Base-by-base conservation (phyloP, 805 yeast species). In the Metschnikowia kofuensis region DNA sequence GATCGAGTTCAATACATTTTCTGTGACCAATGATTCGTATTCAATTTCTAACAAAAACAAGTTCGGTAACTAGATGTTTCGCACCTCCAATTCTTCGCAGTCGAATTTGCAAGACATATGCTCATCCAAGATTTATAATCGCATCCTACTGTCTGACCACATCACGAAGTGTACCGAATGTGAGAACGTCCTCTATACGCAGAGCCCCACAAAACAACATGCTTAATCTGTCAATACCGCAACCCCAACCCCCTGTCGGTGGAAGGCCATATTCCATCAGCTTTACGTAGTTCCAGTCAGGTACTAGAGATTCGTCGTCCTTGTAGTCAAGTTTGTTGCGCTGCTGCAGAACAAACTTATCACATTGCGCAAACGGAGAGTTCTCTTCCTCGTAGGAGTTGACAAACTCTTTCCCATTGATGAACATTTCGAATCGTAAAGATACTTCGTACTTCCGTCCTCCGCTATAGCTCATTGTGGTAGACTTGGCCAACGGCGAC, bases 361-460 rank as follows among this genome's bases (percentile, higher is more conserved):
- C 54, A 5, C 67, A 60, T 64, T 94, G 99, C 30, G 71, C 74
- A 50, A 76, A 76, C 0, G 99, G 99, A 37, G 85, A 82, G 66
- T 94, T 94, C 62, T 94, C 98, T 66, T 94, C 99, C 58, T 94
- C 99, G 63, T 94, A 94, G 0, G 98, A 96, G 64, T 94, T 94
- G 27, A 85, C 87, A 53, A 83, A 84, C 66, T 94, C 99, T 53
- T 78, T 77, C 0, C 94, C 91, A 38, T 77, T 69, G 48, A 94
- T 83, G 60, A 88, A 90, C 41, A 94, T 66, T 68, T 94, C 99
- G 62, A 92, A 94, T 42, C 99, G 67, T 41, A 80, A 75, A 0
- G 96, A 84, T 4, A 77, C 61, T 9, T 69, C 73, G 48, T 68
- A 74, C 1, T 47, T 52, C 13, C 61, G 56, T 11, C 40, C 74